Base-by-base conservation (phyloP, 495 filamentous ascomycete species). In the Aspergillus asperescens region DNA sequence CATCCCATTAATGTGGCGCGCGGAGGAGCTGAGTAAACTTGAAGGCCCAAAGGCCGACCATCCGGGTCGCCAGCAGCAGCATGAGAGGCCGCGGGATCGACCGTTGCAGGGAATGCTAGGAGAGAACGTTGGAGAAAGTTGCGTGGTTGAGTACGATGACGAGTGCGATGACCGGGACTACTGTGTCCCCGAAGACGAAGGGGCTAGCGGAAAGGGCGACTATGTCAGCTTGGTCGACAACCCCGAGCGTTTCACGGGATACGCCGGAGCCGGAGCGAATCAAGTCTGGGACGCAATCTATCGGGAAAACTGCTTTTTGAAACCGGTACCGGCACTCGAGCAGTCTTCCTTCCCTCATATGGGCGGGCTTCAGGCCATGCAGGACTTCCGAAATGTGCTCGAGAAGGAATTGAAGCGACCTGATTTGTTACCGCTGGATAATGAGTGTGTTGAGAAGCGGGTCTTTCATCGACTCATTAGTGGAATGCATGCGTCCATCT, bases 101-200 rank as follows among this genome's bases (percentile, higher is more conserved):
- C 93, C 93, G 12, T 74, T 98, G 15, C 82, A 87, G 61, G 94
- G 91, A 3, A 77, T 81, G 62, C 72, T 98, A 29, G 93, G 93
- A 27, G 87, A 90, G 43, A 76, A 85, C 47, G 91, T 95, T 7
- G 89, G 88, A 16, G 93, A 98, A 70, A 95, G 88, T 61, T 98
- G 93, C 67, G 88, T 98, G 35, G 83, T 96, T 1, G 93, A 98
- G 67, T 95, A 93, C 63, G 93, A 96, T 60, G 94, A 97, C 59
- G 93, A 98, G 65, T 96, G 93, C 56, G 93, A 98, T 69, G 89
- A 97, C 48, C 80, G 91, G 24, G 93, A 98, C 62, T 98, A 97
- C 67, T 98, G 93, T 74, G 81, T 97, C 6, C 92, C 92, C 1
- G 93, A 98, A 57, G 93, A 98, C 64, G 90, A 96, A 71, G 85